Evolutionary conservation across 2,329 filamentous ascomycete genomes (phyloP), one percentile per base, ranked within the genome.

Genomic region (Trichoderma asperellum): DNA sequence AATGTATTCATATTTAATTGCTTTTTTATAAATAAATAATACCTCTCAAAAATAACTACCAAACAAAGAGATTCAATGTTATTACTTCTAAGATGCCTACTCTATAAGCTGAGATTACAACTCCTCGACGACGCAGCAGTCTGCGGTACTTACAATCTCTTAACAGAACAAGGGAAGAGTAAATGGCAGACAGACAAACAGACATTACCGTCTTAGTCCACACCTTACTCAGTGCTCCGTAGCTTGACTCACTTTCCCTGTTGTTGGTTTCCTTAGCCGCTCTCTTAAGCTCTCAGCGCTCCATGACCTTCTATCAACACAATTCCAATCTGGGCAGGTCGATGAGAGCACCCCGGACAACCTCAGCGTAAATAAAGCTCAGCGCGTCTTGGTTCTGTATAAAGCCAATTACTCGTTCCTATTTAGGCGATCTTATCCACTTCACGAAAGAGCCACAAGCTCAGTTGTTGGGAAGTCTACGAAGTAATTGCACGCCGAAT

Each of bases 211-310:
- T n/a, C 16, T 16, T 63, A 6, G 16, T 7, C 3, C 55, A n/a
- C 7, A 10, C 40, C 40, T 12, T 47, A n/a, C 18, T 43, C 40
- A 6, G 18, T 6, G 18, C 37, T 40, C 37, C 37, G 18, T 18
- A 14, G 58, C n/a, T 61, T 29, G 34, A 40, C 10, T n/a, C 11
- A 10, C 8, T 21, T 35, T 40, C 24, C 40, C 12, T 63, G 32
- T 27, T 40, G 47, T 43, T 27, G 34, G 47, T 56, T 64, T n/a
- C 24, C 12, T 32, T 21, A 57, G 37, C 27, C 53, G 62, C 52
- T 65, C 62, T 27, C 52, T 65, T 65, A 65, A 29, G 11, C 43
- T n/a, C 62, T 34, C 27, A 34, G n/a, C 34, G 29, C 11, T 49
- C n/a, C 11, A 4, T 11, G 5, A 16, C 24, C 16, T 21, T 61